These are phyloP conservation scores for Mallotus repandus DNA, from an alignment of 441 rosid genomes.

Conservation along the genomic window DNA sequence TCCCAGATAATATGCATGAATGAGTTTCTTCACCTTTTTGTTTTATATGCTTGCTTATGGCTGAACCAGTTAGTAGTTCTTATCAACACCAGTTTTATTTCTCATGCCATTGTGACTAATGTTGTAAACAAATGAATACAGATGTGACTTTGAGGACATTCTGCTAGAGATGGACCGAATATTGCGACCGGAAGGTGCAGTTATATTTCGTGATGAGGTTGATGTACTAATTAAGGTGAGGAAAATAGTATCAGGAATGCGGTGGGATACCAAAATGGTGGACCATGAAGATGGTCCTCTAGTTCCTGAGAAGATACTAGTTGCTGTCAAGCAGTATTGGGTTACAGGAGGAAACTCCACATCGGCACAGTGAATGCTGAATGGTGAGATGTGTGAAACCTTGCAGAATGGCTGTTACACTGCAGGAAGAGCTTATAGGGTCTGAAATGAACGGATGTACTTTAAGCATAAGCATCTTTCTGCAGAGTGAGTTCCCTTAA, in stretches of 20 bases:
- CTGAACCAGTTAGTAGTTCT: neutral
- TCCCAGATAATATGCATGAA: too few species aligned
- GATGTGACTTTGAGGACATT: constrained; percentile 80
- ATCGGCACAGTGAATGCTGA: constrained; percentile 38
- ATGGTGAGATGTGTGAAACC: constrained; percentile 7
- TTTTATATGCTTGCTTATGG: neutral
- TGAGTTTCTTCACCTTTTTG: neutral
- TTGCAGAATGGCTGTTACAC: neutral
- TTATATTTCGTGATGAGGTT: constrained; percentile 81
- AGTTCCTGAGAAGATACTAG: constrained; percentile 73
- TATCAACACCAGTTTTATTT: neutral
- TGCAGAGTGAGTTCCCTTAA: constrained; percentile 8
- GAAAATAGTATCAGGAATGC: constrained; percentile 69
- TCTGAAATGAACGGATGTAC: constrained; percentile 9
- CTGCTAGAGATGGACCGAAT: constrained; percentile 91
- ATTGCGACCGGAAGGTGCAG: constrained; percentile 87
- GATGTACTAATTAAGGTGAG: constrained; percentile 69
- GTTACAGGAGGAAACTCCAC: constrained; percentile 69
- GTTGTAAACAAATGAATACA: constrained; percentile 26
- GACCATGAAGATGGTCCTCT: constrained; percentile 99
- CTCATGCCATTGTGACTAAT: constrained; percentile 8
- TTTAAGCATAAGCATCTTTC: constrained; percentile 9
- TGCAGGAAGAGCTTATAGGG: constrained; percentile 4
- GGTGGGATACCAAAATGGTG: constrained; percentile 90
- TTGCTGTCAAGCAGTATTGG: constrained; percentile 87